Evolutionary conservation across 2,329 filamentous ascomycete genomes (phyloP), one percentile per base, ranked within the genome.

Genomic region (Fusarium zealandicum): DNA sequence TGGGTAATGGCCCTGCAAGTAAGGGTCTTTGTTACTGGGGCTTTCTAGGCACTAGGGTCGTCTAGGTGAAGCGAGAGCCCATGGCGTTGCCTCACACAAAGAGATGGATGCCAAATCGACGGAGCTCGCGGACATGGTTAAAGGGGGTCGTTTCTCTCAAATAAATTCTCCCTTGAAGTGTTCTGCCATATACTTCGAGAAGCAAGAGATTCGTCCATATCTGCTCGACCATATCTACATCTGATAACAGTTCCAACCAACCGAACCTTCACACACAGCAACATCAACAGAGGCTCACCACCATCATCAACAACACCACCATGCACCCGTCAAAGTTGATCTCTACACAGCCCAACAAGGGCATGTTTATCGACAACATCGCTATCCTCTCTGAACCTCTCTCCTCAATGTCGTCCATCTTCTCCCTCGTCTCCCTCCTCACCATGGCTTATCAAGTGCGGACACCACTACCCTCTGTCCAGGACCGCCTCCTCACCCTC

Each of bases 401-500:
- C 39, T 63, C 57, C 5, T 64, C 59, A 52, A 72, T 71, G 65
- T 68, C 66, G 3, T 67, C 68, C 25, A 64, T 71, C 43, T 63
- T 65, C 36, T 63, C 71, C 16, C 72, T 74, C 39, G 68, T 74
- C 58, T 69, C 64, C 18, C 71, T 74, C 49, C 53, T 74, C 43
- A 59, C 70, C 31, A 63, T 74, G 44, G 66, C 72, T 36, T 74
- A 73, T 51, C 65, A 67, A 45, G 61, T 67, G 46, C 64, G 64
- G 27, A 64, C 59, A 25, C 70, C 70, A 8, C 56, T 56, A 5
- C 63, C 61, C 11, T 51, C 52, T 3, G 57, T 57, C 38, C 65
- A 72, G 35, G 61, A 67, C 27, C 71, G 67, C n/a, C 71, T 74
- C 45, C 55, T 67, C 36, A 71, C 69, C n/a, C 69, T 74, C 51